Conservation (phyloP, 805 yeast species). For the Starmerella khaoyaiensis region DNA sequence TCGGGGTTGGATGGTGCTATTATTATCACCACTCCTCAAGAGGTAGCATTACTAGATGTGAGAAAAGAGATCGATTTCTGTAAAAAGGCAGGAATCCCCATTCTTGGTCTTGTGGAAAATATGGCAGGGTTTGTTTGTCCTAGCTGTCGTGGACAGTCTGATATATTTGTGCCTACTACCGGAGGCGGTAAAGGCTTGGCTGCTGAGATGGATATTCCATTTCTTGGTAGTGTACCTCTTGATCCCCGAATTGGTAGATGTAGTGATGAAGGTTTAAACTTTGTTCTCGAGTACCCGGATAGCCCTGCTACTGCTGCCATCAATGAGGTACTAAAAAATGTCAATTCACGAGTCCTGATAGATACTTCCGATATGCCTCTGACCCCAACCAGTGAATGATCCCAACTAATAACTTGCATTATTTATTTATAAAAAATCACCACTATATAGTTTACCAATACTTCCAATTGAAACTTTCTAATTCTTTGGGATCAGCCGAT, state of each 20-base stretch:
- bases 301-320: constrained; percentile 88
- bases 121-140: constrained; percentile 99
- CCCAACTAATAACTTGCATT: no score
- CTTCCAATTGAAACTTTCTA: constrained; percentile 8
- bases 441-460: constrained; percentile 3
- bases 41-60: constrained; percentile 87
- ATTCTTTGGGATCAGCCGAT: neutral
- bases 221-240: constrained; percentile 83
- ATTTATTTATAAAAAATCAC: neutral
- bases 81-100: constrained; percentile 71
- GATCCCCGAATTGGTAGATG: constrained; percentile 89
- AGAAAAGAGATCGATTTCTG: constrained; percentile 94
- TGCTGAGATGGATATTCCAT: constrained; percentile 61
- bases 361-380: constrained; percentile 3
- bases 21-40: constrained; percentile 94
- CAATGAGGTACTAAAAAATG: constrained; percentile 50
- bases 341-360: constrained; percentile 17
- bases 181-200: constrained; percentile 90
- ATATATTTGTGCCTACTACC: constrained; percentile 86
- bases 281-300: constrained; percentile 66
- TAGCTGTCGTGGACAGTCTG: constrained; percentile 75
- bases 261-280: constrained; percentile 78
- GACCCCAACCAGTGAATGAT: constrained; percentile 8
- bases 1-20: constrained; percentile 92
- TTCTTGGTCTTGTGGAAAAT: constrained; percentile 87